These are phyloP conservation scores for Phenoliferia sp. DNA, from an alignment of 1,284 basidiomycete genomes.

Conservation along the genomic window DNA sequence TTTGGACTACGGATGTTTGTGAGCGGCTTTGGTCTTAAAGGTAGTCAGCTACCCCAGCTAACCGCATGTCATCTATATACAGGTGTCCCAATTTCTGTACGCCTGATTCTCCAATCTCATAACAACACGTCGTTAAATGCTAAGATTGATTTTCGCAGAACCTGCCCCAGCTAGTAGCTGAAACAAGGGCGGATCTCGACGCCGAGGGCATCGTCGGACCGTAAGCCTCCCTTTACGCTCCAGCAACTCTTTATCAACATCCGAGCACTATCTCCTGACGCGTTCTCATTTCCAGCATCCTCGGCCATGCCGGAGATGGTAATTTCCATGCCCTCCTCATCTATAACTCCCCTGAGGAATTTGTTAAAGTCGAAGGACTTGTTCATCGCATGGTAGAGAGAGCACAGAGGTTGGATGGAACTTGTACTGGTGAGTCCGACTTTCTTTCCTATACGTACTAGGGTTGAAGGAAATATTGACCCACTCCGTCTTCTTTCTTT, in stretches of 20 bases:
- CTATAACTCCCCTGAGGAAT: conserved; percentile 60
- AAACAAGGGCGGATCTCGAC: conserved; percentile 33
- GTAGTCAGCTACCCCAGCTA: too few species aligned
- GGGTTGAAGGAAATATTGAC: not conserved
- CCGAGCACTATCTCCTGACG: not conserved
- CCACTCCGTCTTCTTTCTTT: not conserved
- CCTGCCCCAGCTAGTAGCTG: conserved; percentile 34
- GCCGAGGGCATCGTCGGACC: conserved; percentile 25
- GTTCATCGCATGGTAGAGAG: conserved; percentile 65
- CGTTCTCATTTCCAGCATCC: conserved; percentile 1
- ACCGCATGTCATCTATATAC: not conserved
- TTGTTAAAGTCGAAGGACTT: conserved; percentile 50
- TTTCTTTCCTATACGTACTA: too few species aligned
- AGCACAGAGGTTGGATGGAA: conserved; percentile 69
- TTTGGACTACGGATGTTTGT: conserved; percentile 38
- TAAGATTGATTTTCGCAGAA: conserved; percentile 5
- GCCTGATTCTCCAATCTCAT: not conserved
- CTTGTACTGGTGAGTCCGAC: conserved; percentile 38
- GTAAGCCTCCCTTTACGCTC: conserved; percentile 14
- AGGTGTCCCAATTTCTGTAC: conserved; percentile 16
- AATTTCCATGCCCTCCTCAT: conserved; percentile 47
- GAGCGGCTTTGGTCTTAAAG: too few species aligned
- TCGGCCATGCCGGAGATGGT: conserved; percentile 33
- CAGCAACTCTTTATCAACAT: conserved; percentile 6
- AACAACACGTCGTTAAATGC: not conserved